These are phyloP conservation scores for Gossypium longicalyx DNA, from an alignment of 345 rosid genomes.

Conservation along the genomic window DNA sequence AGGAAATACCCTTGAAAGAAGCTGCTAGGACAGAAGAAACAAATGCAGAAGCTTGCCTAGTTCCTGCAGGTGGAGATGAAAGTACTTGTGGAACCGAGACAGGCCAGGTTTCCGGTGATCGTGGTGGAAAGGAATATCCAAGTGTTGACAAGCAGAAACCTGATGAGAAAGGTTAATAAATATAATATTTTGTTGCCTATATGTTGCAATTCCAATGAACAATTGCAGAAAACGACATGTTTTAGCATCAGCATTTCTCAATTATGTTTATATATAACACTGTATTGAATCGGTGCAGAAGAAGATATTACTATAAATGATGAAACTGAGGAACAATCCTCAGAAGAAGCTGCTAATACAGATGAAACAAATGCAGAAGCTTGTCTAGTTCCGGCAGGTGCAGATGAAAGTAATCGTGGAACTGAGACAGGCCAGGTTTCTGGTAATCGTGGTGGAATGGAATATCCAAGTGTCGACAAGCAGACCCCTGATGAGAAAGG, in stretches of 20 bases:
- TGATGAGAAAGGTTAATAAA: constrained; percentile 3
- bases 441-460: constrained; percentile 5
- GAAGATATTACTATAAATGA: constrained; percentile 12
- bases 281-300: constrained; percentile 24
- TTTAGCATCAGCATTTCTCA: not conserved
- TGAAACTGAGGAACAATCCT: not conserved
- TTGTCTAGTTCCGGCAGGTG: constrained; percentile 15
- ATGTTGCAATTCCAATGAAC: not conserved
- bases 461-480: constrained; percentile 9
- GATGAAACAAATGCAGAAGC: constrained; percentile 19
- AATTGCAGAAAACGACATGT: not conserved
- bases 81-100: not conserved
- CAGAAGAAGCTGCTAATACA: constrained; percentile 6
- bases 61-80: not conserved
- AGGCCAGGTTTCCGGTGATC: constrained; percentile 11
- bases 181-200: not conserved
- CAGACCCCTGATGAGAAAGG: constrained; percentile 3
- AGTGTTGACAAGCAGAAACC: not conserved
- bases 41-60: not conserved
- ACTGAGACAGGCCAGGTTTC: constrained; percentile 19
- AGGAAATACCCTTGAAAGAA: not conserved
- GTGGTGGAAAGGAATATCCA: constrained; percentile 8
- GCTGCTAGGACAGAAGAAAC: not conserved
- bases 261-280: not conserved
- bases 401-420: constrained; percentile 11